Base-by-base conservation (phyloP, 495 filamentous ascomycete species). In the Daldinia loculata region DNA sequence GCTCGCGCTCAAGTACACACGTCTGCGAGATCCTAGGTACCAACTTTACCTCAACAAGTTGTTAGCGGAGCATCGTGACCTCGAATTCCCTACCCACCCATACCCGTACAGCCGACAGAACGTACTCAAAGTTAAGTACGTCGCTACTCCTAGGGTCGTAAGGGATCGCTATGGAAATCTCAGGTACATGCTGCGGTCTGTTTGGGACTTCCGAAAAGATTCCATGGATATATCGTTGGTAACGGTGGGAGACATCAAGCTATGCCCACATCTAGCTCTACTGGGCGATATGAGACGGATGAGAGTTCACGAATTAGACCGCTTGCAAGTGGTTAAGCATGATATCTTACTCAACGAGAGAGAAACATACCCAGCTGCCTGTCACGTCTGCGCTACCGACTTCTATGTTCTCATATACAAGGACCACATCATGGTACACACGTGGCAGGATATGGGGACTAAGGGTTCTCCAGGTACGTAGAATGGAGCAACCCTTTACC, bases 371-470 rank as follows among this genome's bases (percentile, higher is more conserved):
- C 0, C 3, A 24, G 0, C 8, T 22, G 1, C 6, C n/a, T 71
- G 69, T 52, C n/a, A 15, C 11, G 1, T 26, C 12, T 71, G 69
- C 34, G 30, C 55, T 27, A 71, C 63, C 30, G 69, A 71, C 19
- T 53, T 63, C 27, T 6, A 6, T 2, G 32, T 71, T 6, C 11
- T 6, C 41, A 14, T 24, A 6, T 3, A 30, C 22, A 5, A 22
- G 1, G 30, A 22, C 0, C 6, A 17, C 11, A 12, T 52, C 7
- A 19, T 17, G 0, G 5, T 71, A 5, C 7, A 8, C 2, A 32
- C 36, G 19, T 71, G 69, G 69, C 57, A 67, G 32, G 69, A 71
- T 11, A 19, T 71, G 12, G 69, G 69, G 3, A 9, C 69, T 26
- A 64, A 67, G 27, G 39, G 51, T n/a, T 71, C 69, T 26, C 69